These are phyloP conservation scores for Pseudozyma sp. DNA, from an alignment of 1,284 basidiomycete genomes.

Conservation along the genomic window DNA sequence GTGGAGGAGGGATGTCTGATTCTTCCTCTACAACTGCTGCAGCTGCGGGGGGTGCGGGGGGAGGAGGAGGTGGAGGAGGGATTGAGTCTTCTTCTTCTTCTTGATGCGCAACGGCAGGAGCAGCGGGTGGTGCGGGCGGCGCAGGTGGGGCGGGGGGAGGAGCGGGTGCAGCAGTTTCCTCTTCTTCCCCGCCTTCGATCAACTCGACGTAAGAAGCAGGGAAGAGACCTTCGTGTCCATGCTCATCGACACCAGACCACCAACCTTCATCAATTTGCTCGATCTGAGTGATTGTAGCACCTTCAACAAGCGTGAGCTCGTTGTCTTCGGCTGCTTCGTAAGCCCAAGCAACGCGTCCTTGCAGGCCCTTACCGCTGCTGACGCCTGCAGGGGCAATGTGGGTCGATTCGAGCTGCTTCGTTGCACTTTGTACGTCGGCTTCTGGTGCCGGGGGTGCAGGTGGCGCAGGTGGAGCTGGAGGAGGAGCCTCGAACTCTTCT, in stretches of 20 bases:
- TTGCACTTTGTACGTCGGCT: slow-evolving; percentile 19
- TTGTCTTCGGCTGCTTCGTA: slow-evolving; percentile 67
- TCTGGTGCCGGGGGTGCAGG: slow-evolving; percentile 20
- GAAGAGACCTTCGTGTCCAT: slow-evolving; percentile 64
- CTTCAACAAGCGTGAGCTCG: slow-evolving; percentile 62
- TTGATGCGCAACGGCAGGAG: slow-evolving; percentile 19
- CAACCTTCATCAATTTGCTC: slow-evolving; percentile 67
- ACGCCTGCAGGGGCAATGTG: slow-evolving; percentile 16
- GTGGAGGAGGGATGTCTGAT: slow-evolving; percentile 20
- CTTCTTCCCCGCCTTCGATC: slow-evolving; percentile 34
- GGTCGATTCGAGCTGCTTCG: slow-evolving; percentile 42
- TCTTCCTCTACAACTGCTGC: slow-evolving; percentile 15
- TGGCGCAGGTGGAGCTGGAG: slow-evolving; percentile 35
- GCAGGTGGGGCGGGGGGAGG: slow-evolving; percentile 41
- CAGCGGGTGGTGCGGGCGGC: slow-evolving; percentile 33
- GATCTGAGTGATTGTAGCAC: slow-evolving; percentile 56
- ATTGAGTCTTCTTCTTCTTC: slow-evolving; percentile 24
- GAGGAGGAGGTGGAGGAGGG: slow-evolving; percentile 72
- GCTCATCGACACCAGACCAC: slow-evolving; percentile 64
- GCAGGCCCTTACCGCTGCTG: slow-evolving; percentile 20
- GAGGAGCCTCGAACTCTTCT: slow-evolving; percentile 12
- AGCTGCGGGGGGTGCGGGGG: slow-evolving; percentile 44
- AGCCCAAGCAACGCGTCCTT: slow-evolving; percentile 62
- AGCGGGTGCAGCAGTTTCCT: slow-evolving; percentile 27
- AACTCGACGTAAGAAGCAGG: slow-evolving; percentile 67